Evolutionary conservation across 257 asterid genomes (phyloP).

Genomic region (Przewalskia tangutica): DNA sequence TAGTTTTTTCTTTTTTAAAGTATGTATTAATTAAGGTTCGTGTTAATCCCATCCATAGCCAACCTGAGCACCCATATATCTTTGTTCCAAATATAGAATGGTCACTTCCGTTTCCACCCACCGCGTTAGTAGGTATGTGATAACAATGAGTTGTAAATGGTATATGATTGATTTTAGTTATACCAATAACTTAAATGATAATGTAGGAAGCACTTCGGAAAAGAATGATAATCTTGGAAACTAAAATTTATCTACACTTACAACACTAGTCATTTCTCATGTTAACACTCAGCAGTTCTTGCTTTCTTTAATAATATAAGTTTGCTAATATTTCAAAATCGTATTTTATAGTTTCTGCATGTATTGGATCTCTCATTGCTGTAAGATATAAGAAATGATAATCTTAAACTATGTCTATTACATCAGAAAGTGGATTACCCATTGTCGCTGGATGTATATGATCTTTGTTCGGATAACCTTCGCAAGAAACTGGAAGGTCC

Average conservation of each 20-base stretch:
- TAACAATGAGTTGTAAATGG: not conserved
- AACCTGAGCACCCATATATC: not conserved
- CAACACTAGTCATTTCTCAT: not conserved
- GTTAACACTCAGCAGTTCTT: not conserved
- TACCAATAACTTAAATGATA: not conserved
- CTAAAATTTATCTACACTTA: not conserved
- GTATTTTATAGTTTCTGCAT: slow-evolving; percentile 53
- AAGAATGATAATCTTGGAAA: not conserved
- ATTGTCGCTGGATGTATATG: slow-evolving; percentile 83
- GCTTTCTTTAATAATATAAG: not conserved
- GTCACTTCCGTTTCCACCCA: not conserved
- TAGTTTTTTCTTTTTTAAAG: not conserved
- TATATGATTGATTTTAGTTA: not conserved
- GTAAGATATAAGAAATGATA: not conserved
- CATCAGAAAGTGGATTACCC: slow-evolving; percentile 97
- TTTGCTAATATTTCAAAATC: not conserved
- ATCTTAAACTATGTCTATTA: slow-evolving; percentile 2
- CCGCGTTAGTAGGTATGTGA: not conserved
- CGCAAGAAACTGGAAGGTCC: slow-evolving; percentile 78
- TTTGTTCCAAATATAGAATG: not conserved
- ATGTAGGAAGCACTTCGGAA: not conserved
- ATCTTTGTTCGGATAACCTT: slow-evolving; percentile 89
- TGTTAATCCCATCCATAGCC: not conserved
- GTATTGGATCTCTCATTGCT: slow-evolving; percentile 10
- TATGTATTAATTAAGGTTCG: not conserved